Evolutionary conservation across 2,329 filamentous ascomycete species (phyloP), one percentile per base, ranked within the genome.

Genomic region (Dryadomyces sulphureus): DNA sequence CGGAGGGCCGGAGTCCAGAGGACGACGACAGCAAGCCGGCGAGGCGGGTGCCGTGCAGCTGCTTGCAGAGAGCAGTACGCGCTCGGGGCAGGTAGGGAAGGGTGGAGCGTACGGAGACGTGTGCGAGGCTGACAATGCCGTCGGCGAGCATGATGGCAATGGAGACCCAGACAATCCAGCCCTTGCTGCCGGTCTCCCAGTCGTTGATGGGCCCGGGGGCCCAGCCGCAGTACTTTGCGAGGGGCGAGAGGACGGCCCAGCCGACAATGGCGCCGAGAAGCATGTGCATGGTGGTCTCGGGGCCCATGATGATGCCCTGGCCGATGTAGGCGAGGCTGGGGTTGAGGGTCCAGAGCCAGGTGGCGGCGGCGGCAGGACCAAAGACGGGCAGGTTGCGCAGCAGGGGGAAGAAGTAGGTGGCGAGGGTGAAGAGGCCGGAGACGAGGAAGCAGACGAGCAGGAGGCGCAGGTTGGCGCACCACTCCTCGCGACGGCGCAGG

Each of bases 291-390:
- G 90, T 96, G 0, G 92, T 98, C 35, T 87, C 82, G 4, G 90
- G 85, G 0, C 92, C 92, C 92, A 98, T 98, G 57, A 98, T 96
- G 51, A 98, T 93, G 11, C 92, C 92, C 64, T 98, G 92, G 0
- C 92, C 92, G 22, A 96, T 79, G 60, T 98, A 98, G 2, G 92
- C 92, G n/a, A 94, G 81, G 40, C 88, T 95, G 0, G 92, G 92
- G 54, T 98, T 98, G 7, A 98, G 68, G 1, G 86, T 92, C 92
- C 92, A 98, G 1, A 95, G 73, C 90, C 90, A 98, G 2, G 77
- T 77, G 1, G 75, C 65, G 0, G 88, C 88, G 7, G 93, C 74
- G 2, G 73, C 64, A 0, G 73, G 65, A 0, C 92, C 92, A 54
- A 96, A 85, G 22, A 98, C 68, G 0, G 92, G 92, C n/a, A 98